phyloP scores from a whole-genome alignment of 805 yeast species.

The Wickerhamomyces kurtzmanii region DNA sequence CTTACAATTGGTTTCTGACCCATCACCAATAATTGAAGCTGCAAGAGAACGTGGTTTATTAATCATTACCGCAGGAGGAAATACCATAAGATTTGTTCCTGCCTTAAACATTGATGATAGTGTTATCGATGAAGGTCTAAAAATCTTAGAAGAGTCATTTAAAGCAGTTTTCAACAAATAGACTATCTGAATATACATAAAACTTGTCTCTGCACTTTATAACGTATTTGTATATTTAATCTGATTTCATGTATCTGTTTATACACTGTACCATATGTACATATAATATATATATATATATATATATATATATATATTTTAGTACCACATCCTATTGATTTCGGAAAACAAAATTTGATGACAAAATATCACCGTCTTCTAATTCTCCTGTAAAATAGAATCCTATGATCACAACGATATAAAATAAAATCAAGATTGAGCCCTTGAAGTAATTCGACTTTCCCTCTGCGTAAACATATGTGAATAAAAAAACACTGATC shows the following conservation, averaged over 20 bases:
- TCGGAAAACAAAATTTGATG: too few species aligned
- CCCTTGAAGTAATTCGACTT: slow-evolving; percentile 96
- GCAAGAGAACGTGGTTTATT: slow-evolving; percentile 77
- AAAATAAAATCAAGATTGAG: slow-evolving; percentile 71
- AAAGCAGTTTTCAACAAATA: slow-evolving; percentile 16
- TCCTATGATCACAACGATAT: slow-evolving; percentile 68
- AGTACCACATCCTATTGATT: too few species aligned
- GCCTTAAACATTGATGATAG: slow-evolving; percentile 76
- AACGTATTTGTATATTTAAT: too few species aligned
- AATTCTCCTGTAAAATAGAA: slow-evolving; percentile 50
- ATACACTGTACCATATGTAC: too few species aligned
- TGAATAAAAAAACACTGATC: slow-evolving; percentile 79
- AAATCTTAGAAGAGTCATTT: slow-evolving; percentile 52
- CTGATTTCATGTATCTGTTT: too few species aligned
- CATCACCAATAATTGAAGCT: slow-evolving; percentile 46
- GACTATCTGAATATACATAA: too few species aligned
- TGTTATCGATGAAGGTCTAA: slow-evolving; percentile 61
- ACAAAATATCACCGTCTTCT: slow-evolving; percentile 3
- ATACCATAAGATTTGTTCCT: slow-evolving; percentile 86
- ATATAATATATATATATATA: too few species aligned
- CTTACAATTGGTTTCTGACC: slow-evolving; percentile 60
- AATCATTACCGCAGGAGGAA: slow-evolving; percentile 86
- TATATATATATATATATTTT: too few species aligned
- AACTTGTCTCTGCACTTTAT: too few species aligned
- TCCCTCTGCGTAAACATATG: slow-evolving; percentile 94